Evolutionary conservation across 108 stramenopile genomes (phyloP).

Genomic region (Mediolabrus comicus): DNA sequence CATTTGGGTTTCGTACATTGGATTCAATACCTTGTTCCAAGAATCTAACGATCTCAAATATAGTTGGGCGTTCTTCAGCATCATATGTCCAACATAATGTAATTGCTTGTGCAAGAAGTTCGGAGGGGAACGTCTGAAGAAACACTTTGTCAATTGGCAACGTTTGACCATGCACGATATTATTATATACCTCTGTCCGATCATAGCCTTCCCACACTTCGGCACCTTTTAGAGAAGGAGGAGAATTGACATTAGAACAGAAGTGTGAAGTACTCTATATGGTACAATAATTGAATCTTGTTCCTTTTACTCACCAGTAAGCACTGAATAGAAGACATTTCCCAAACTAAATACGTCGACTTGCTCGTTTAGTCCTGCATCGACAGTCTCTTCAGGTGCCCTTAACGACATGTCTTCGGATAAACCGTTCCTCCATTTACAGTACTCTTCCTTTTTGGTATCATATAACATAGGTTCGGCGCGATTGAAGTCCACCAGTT

Average conservation of each 20-base stretch:
- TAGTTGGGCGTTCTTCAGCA: conserved; percentile 56
- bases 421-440: conserved; percentile 55
- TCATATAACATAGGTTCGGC: conserved; percentile 72
- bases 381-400: conserved; percentile 62
- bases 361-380: conserved; percentile 51
- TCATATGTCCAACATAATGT: conserved; percentile 51
- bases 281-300: too few relatives aligned
- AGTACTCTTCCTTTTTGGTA: conserved; percentile 49
- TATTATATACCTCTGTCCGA: background rate
- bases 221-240: too few relatives aligned
- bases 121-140: conserved; percentile 5
- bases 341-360: conserved; percentile 72
- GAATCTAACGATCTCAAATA: conserved; percentile 64
- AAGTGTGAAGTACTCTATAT: too few relatives aligned
- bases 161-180: conserved; percentile 4
- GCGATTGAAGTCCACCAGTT: conserved; percentile 83
- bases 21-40: conserved; percentile 37
- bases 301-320: too few relatives aligned
- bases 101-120: conserved; percentile 53
- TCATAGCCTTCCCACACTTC: background rate
- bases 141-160: conserved; percentile 5
- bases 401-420: conserved; percentile 37
- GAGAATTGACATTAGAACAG: too few relatives aligned
- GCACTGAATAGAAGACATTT: conserved; percentile 63
- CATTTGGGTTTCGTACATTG: conserved; percentile 1